Base-by-base conservation (phyloP, 2,329 filamentous ascomycete species). In the Macrophomina tecta region DNA sequence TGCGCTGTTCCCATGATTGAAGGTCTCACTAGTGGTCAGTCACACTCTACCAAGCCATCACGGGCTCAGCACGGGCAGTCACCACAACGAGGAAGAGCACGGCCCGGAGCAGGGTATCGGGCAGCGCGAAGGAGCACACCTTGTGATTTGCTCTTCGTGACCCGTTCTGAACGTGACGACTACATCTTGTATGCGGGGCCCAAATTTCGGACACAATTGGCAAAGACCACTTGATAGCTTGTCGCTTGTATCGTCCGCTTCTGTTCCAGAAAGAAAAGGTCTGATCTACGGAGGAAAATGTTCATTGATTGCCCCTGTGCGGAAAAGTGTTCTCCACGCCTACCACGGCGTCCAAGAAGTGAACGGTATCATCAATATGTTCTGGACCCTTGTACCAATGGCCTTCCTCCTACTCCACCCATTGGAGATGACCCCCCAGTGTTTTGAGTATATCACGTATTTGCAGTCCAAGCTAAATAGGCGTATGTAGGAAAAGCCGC, bases 381-480 rank as follows among this genome's bases (percentile, higher is more conserved):
- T 84, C 80, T 0, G 82, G 82, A 14, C 83, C 73, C 67, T 79
- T 82, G 68, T 84, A 83, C 81, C 83, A 84, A 68, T 85, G 83
- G 0, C 82, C 82, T 1, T 84, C 70, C 0, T 70, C 75, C 71
- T 85, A 86, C 0, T 68, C 42, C 64, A 78, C 78, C 78, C 79
- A 80, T 7, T 76, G 64, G 0, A 80, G 79, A 0, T 75, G 28
- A 30, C 79, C 68, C 0, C 78, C 80, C 60, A 84, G 67, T 1
- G 69, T 69, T 1, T 70, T 61, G 23, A 86, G 69, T 42, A 77
- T 74, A 1, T 70, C 70, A 1, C 72, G 72, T 0, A 81, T 75
- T 12, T 76, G 71, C n/a, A 71, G 67, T 0, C 81, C 82, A 11
- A 78, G 72, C 3, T 68, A 82, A 0, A 84, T 70, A 0, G 84